phyloP scores from a whole-genome alignment of 371 early-diverging fungal species.

The Smittium culicis region DNA sequence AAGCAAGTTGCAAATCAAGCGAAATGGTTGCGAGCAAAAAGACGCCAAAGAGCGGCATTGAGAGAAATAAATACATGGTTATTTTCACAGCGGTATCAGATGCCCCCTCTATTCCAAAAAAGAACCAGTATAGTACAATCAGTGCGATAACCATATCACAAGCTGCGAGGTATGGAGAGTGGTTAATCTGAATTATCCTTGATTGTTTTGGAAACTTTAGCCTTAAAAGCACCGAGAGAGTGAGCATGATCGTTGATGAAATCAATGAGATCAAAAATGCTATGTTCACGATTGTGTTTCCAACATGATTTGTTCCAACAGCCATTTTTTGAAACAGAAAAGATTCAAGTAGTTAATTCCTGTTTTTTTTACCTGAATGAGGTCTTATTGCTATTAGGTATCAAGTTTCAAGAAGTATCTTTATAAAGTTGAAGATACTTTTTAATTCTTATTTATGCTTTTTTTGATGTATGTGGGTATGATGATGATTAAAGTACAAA shows the following conservation, averaged over 20 bases:
- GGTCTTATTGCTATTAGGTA: no score
- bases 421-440: no score
- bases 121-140: neutral
- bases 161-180: slow-evolving; percentile 10
- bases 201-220: slow-evolving; percentile 10
- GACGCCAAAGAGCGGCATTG: slow-evolving; percentile 6
- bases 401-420: no score
- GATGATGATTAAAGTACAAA: no score
- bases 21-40: slow-evolving; percentile 9
- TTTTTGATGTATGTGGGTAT: no score
- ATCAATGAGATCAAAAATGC: neutral
- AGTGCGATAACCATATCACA: slow-evolving; percentile 5
- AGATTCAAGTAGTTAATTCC: no score
- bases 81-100: neutral
- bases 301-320: neutral
- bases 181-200: slow-evolving; percentile 10
- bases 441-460: no score
- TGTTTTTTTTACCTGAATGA: no score
- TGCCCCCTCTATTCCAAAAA: neutral
- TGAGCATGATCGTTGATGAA: slow-evolving; percentile 1
- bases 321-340: neutral
- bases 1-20: slow-evolving; percentile 7
- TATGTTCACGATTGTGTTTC: slow-evolving; percentile 1
- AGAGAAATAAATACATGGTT: neutral
- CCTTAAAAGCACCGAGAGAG: neutral